A percentile compares a stretch with the other conserved stretches of the same genome.
Evolutionary conservation across 345 rosid genomes (phyloP).

Genomic region (Gossypium sturtianum): DNA sequence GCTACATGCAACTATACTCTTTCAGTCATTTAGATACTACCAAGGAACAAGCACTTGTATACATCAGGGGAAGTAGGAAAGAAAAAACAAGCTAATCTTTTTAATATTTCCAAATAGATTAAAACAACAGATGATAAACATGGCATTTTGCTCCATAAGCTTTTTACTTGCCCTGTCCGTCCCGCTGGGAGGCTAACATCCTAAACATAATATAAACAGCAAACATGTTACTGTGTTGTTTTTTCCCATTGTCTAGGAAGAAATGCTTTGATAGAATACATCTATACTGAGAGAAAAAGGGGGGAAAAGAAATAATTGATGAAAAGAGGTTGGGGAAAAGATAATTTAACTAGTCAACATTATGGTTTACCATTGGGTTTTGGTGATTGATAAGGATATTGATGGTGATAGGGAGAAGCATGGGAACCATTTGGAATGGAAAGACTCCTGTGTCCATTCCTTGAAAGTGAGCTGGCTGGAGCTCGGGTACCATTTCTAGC

Average conservation of each 20-base stretch:
- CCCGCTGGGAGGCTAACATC: conserved; percentile 15
- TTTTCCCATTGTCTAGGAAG: conserved; percentile 30
- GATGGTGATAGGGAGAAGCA: conserved; percentile 64
- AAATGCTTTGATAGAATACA: conserved; percentile 33
- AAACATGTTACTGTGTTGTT: conserved; percentile 27
- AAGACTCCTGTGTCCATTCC: conserved; percentile 68
- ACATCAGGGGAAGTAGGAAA: background rate
- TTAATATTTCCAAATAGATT: conserved; percentile 26
- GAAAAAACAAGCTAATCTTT: conserved; percentile 7
- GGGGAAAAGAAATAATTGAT: conserved; percentile 7
- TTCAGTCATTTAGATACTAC: background rate
- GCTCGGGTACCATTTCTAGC: conserved; percentile 38
- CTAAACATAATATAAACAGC: conserved; percentile 20
- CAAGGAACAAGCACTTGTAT: background rate
- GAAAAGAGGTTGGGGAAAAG: conserved; percentile 10
- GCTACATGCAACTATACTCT: background rate
- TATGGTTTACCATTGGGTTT: conserved; percentile 54
- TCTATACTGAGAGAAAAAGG: conserved; percentile 21
- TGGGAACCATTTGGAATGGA: conserved; percentile 70
- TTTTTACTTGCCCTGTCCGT: conserved; percentile 19
- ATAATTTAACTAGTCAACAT: conserved; percentile 20
- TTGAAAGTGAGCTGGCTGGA: conserved; percentile 33
- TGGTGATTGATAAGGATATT: conserved; percentile 56
- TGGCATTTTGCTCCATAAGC: conserved; percentile 15
- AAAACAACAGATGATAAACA: conserved; percentile 15